Base-by-base conservation (phyloP, 495 filamentous ascomycete genomes). In the Penicillium odoratum region DNA sequence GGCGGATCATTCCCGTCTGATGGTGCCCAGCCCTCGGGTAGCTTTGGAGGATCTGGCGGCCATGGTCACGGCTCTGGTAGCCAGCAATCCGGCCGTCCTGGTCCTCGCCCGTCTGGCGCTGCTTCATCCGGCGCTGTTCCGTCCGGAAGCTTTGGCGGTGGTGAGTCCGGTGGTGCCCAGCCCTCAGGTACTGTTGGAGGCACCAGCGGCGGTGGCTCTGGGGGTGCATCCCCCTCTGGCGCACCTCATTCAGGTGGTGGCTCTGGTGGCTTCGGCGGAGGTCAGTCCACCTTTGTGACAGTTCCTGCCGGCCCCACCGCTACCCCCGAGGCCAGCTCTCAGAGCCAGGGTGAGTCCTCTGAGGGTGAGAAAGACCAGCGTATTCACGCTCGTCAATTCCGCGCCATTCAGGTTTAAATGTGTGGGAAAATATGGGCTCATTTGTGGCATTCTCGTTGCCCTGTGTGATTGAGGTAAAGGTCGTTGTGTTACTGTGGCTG, bases 341-440 rank as follows among this genome's bases (percentile, higher is more conserved):
- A 55, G 38, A 31, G 45, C 8, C 26, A 61, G 30, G 45, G 29
- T 10, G n/a, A 48, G 25, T 25, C 43, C 26, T 47, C 44, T 28
- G 38, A 40, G 28, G 33, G 18, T n/a, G 21, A 53, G 42, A 30
- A 25, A 25, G 67, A 69, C 45, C 36, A 63, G 34, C 70, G 69
- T 25, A 28, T 64, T 21, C 70, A 73, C 38, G 64, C 68, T 44
- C 70, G 70, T 49, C 69, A 71, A 50, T 55, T 73, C 51, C 63
- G 53, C 9, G 63, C 63, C 40, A 31, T 68, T 45, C 26, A 45
- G 49, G 52, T 48, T 30, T 71, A 68, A 46, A 61, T 28, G 3
- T 16, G 8, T 40, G 43, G 21, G 33, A 46, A 43, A 44, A 52
- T 25, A 44, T 56, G 46, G 46, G 42, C 56, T 59, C 57, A 21